Conservation (phyloP, 768 basidiomycete species). For the Leccinum variicolor region DNA sequence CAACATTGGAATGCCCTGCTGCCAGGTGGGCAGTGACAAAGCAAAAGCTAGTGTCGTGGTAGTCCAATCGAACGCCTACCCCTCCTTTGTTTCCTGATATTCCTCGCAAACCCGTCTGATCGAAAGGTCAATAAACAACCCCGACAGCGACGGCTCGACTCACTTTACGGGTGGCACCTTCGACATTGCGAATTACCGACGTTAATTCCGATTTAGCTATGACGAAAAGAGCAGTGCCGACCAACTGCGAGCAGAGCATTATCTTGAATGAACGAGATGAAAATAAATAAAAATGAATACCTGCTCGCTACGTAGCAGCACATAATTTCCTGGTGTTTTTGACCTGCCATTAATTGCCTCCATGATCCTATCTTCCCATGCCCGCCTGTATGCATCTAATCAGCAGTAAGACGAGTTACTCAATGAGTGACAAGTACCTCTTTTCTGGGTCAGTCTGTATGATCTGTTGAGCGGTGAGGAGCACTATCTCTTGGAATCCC, state of each 20-base stretch:
- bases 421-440: slow-evolving; percentile 45
- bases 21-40: slow-evolving; percentile 96
- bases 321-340: slow-evolving; percentile 68
- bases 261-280: background rate
- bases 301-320: slow-evolving; percentile 91
- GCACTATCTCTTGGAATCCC: slow-evolving; percentile 97
- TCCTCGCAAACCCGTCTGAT: slow-evolving; percentile 80
- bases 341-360: slow-evolving; percentile 73
- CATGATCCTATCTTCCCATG: slow-evolving; percentile 84
- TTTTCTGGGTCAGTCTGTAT: slow-evolving; percentile 94
- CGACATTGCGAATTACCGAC: slow-evolving; percentile 84
- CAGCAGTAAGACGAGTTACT: background rate
- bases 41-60: slow-evolving; percentile 88
- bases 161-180: slow-evolving; percentile 89
- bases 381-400: slow-evolving; percentile 47
- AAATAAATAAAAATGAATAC: slow-evolving; percentile 32
- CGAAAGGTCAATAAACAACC: slow-evolving; percentile 1
- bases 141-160: background rate
- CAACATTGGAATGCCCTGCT: slow-evolving; percentile 88
- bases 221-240: slow-evolving; percentile 90
- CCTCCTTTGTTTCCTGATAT: slow-evolving; percentile 99
- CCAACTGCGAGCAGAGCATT: slow-evolving; percentile 54
- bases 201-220: slow-evolving; percentile 77
- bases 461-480: slow-evolving; percentile 96
- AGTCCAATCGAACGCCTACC: slow-evolving; percentile 89